These are phyloP conservation scores for Trichodelitschia bisporula DNA, from an alignment of 495 filamentous ascomycete species.

Conservation along the genomic window DNA sequence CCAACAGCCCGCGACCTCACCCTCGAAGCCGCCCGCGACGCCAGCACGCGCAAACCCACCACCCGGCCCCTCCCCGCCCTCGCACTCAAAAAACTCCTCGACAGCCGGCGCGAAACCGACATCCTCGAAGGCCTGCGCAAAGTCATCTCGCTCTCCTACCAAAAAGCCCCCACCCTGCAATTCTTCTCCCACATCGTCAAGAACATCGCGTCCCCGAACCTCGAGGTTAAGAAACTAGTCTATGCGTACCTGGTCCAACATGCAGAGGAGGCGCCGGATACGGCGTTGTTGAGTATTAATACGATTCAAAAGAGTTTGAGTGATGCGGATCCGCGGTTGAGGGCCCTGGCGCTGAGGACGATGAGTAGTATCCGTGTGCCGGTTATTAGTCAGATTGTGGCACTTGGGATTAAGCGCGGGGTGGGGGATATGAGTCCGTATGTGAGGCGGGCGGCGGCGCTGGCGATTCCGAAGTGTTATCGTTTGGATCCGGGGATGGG, in stretches of 20 bases:
- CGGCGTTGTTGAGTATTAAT: conserved; percentile 89
- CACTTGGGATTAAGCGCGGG: conserved; percentile 77
- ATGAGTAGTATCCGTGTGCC: conserved; percentile 94
- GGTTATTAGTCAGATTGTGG: conserved; percentile 98
- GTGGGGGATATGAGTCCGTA: conserved; percentile 81
- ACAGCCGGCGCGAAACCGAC: conserved; percentile 81
- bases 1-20: conserved; percentile 82
- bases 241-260: conserved; percentile 94
- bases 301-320: conserved; percentile 94
- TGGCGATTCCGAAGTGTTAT: conserved; percentile 96
- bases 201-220: conserved; percentile 71
- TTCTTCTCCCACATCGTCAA: conserved; percentile 93
- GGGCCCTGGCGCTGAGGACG: conserved; percentile 72
- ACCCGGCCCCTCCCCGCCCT: conserved; percentile 22
- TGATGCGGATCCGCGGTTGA: conserved; percentile 68
- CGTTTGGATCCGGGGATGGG: conserved; percentile 67
- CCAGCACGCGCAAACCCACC: conserved; percentile 24
- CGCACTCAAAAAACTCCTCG: conserved; percentile 82
- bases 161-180: conserved; percentile 22
- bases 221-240: conserved; percentile 91
- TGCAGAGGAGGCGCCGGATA: conserved; percentile 84
- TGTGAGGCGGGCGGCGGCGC: conserved; percentile 75
- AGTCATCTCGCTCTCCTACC: conserved; percentile 33
- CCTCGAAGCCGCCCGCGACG: conserved; percentile 60
- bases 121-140: conserved; percentile 76